Evolutionary conservation across 2,329 filamentous ascomycete species (phyloP).

Genomic region (Graphiopsis chlorocephala): DNA sequence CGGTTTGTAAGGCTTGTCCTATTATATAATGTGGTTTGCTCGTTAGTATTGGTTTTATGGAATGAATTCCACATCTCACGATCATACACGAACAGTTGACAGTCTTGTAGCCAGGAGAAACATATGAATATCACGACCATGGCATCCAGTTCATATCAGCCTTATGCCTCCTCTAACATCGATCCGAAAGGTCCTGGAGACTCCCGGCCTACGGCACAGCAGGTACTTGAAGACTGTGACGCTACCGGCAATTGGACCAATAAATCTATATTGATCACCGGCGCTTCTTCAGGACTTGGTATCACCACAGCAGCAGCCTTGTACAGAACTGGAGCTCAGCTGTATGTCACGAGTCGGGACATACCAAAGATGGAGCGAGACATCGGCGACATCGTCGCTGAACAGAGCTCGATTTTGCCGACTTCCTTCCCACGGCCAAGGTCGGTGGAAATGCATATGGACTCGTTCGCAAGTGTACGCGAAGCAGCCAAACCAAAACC

Average conservation of each 20-base stretch:
- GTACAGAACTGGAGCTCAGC: background rate
- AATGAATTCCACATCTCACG: background rate
- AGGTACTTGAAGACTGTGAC: background rate
- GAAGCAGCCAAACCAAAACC: conserved; percentile 30
- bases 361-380: background rate
- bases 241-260: background rate
- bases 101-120: background rate
- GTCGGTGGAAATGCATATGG: conserved; percentile 31
- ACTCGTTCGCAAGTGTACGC: conserved; percentile 35
- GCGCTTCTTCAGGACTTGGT: background rate
- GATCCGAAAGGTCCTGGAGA: background rate
- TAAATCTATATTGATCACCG: background rate
- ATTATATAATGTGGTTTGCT: background rate
- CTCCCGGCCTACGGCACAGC: background rate
- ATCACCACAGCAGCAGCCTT: background rate
- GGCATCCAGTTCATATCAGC: background rate
- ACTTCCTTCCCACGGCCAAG: conserved; percentile 17
- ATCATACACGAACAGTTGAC: background rate
- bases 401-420: background rate
- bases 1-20: background rate
- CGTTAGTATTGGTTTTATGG: background rate
- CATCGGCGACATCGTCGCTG: background rate
- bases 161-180: background rate
- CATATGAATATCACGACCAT: background rate
- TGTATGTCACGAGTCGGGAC: background rate